These are phyloP conservation scores for Trifolium subterraneum DNA, from an alignment of 306 rosid species.

Conservation along the genomic window DNA sequence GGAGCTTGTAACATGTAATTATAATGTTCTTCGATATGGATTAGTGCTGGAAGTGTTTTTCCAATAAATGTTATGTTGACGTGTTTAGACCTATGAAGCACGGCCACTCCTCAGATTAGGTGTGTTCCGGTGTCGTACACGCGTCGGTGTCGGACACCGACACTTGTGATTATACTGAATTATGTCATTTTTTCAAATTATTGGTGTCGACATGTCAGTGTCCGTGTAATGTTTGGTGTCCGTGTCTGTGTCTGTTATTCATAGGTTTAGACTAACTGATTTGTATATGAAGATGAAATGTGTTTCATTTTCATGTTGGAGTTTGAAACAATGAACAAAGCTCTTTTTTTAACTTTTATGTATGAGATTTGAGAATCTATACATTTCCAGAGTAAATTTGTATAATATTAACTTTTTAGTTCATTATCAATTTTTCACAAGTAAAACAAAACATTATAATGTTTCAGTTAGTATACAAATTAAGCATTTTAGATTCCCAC, in stretches of 20 bases:
- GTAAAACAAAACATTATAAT: neutral
- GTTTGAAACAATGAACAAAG: too few species aligned
- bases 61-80: neutral
- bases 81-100: neutral
- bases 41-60: neutral
- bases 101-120: too few species aligned
- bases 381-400: neutral
- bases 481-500: constrained; percentile 12
- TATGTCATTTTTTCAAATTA: too few species aligned
- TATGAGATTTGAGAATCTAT: neutral
- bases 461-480: neutral
- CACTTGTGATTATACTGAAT: too few species aligned
- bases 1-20: too few species aligned
- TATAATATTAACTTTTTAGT: neutral
- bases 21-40: neutral
- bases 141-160: too few species aligned
- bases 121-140: too few species aligned
- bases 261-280: neutral
- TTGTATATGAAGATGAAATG: neutral
- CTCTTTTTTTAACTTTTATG: neutral
- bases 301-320: neutral
- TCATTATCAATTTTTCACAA: neutral
- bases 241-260: too few species aligned
- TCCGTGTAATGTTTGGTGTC: too few species aligned
- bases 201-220: too few species aligned